A percentile compares a stretch with the other conserved stretches of the same genome.
These are phyloP conservation scores for Fusarium solani-melongenae DNA, from an alignment of 2,329 filamentous ascomycete species.

Conservation along the genomic window DNA sequence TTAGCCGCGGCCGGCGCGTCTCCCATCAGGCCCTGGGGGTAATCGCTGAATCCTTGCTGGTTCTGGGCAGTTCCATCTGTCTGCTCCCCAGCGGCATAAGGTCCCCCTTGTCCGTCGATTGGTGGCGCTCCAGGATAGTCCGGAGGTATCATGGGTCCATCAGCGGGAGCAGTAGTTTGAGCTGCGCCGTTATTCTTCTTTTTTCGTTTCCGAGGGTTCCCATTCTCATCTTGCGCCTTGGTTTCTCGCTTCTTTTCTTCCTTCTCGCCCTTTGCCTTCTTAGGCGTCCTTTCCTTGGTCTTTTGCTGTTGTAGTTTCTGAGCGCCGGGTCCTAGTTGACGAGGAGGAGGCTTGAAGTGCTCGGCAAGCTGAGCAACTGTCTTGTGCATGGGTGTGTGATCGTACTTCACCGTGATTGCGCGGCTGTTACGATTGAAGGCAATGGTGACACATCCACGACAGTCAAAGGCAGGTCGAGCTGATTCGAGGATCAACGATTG, in stretches of 20 bases:
- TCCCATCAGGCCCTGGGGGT: conserved; percentile 30
- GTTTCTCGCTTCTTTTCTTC: conserved; percentile 23
- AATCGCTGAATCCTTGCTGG: conserved; percentile 20
- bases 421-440: conserved; percentile 60
- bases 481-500: not conserved
- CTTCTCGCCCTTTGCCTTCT: conserved; percentile 45
- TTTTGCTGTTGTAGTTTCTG: conserved; percentile 42
- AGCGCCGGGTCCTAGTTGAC: conserved; percentile 41
- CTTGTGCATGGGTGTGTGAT: conserved; percentile 67
- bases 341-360: conserved; percentile 59
- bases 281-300: conserved; percentile 40
- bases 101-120: conserved; percentile 10
- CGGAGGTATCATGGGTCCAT: conserved; percentile 22
- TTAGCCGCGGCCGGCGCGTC: conserved; percentile 12
- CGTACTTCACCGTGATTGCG: conserved; percentile 63
- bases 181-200: conserved; percentile 40
- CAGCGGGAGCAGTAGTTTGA: conserved; percentile 21
- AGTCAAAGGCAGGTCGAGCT: conserved; percentile 70
- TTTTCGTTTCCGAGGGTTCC: conserved; percentile 44
- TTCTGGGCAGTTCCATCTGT: conserved; percentile 1
- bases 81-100: conserved; percentile 21
- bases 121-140: conserved; percentile 18
- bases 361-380: conserved; percentile 63
- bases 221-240: conserved; percentile 40
- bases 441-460: conserved; percentile 62